A percentile compares a stretch with the other conserved stretches of the same genome.
These are phyloP conservation scores for Leishmania aethiopica DNA, from an alignment of 208 protist species.

Conservation along the genomic window DNA sequence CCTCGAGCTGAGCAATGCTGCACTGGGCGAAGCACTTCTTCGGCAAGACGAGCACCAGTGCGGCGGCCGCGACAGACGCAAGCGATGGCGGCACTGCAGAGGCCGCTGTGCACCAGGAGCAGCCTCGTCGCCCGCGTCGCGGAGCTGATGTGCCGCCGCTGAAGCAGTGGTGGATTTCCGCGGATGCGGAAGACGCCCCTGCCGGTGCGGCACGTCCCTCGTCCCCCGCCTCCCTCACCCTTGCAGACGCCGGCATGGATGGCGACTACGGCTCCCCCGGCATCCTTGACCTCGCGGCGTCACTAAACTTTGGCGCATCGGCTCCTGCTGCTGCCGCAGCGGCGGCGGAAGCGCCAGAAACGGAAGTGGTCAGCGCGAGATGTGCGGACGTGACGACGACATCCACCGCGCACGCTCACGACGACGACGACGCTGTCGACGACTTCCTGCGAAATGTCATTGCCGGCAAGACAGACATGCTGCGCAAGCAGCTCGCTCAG, in stretches of 20 bases:
- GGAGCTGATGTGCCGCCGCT: conserved; percentile 7
- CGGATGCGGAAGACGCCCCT: background rate
- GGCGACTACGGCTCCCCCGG: conserved; percentile 13
- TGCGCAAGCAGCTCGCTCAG: conserved; percentile 55
- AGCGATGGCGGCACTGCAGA: background rate
- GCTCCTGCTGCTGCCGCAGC: background rate
- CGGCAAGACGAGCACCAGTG: background rate
- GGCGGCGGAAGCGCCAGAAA: background rate
- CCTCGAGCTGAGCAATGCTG: conserved; percentile 2
- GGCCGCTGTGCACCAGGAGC: background rate
- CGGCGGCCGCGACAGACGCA: background rate
- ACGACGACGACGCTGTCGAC: conserved; percentile 40
- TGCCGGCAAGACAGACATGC: conserved; percentile 57
- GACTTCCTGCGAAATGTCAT: conserved; percentile 78
- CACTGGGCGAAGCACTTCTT: conserved; percentile 2
- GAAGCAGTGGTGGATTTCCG: conserved; percentile 8
- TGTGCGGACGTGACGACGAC: background rate
- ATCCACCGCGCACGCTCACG: background rate
- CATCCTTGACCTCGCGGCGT: background rate
- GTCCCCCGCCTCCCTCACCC: background rate
- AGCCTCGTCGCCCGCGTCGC: background rate
- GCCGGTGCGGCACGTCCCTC: background rate
- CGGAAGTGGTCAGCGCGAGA: background rate
- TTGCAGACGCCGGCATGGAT: background rate
- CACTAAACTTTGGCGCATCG: background rate